A percentile compares a stretch with the other conserved stretches of the same genome.
Conservation (phyloP, 441 rosid species). For the Croton setiger region DNA sequence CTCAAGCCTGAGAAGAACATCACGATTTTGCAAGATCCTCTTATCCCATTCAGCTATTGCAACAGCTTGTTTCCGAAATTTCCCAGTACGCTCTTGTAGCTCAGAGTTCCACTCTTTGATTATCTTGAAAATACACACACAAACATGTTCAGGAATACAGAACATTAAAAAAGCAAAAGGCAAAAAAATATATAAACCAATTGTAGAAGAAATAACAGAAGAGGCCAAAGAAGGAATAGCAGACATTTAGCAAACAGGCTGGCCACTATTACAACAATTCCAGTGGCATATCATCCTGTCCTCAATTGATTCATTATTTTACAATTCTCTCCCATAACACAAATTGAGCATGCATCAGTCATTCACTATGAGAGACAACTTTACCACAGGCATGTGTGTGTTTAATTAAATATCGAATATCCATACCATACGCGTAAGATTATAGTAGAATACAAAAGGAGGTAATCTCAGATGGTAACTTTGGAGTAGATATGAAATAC, state of each 20-base stretch:
- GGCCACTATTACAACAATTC: neutral
- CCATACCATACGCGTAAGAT: neutral
- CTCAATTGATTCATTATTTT: neutral
- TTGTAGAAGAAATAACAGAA: neutral
- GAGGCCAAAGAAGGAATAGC: constrained; percentile 1
- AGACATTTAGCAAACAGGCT: neutral
- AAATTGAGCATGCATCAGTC: neutral
- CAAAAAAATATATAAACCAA: constrained; percentile 10
- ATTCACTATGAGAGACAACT: neutral
- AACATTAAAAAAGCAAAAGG: constrained; percentile 6
- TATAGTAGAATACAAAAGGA: constrained; percentile 1
- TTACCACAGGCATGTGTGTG: neutral
- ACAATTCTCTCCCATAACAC: neutral
- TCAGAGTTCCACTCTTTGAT: constrained; percentile 96
- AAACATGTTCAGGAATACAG: neutral
- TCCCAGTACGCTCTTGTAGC: constrained; percentile 88
- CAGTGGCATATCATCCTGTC: neutral
- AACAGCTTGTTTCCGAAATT: constrained; percentile 84
- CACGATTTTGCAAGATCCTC: constrained; percentile 93
- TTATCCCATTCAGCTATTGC: constrained; percentile 98
- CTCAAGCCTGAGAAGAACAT: constrained; percentile 96
- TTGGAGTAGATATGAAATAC: constrained; percentile 33
- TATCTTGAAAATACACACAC: constrained; percentile 44
- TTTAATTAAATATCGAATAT: neutral
- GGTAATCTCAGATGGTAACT: neutral